These are phyloP conservation scores for Pseudogymnoascus sp. DNA, from an alignment of 2,329 filamentous ascomycete genomes.

Conservation along the genomic window DNA sequence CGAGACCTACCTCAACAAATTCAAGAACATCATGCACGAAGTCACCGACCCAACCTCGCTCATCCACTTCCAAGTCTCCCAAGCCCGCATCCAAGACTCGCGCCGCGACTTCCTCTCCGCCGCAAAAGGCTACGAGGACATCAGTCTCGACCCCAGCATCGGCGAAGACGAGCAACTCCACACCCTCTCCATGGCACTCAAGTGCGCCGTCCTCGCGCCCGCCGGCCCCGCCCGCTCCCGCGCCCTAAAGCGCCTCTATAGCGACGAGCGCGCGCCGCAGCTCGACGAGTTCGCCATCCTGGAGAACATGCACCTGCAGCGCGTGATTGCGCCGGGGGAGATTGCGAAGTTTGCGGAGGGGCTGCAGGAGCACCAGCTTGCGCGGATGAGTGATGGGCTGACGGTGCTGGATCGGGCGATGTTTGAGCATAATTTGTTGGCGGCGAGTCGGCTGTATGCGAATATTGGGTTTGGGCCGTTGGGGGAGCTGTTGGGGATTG, in stretches of 20 bases:
- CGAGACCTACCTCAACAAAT: conserved; percentile 83
- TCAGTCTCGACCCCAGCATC: conserved; percentile 71
- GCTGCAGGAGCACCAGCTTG: conserved; percentile 81
- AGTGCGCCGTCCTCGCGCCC: conserved; percentile 85
- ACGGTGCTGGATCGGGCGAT: conserved; percentile 92
- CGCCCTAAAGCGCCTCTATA: conserved; percentile 77
- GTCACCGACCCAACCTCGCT: conserved; percentile 67
- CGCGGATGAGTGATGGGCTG: conserved; percentile 79
- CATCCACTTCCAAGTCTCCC: conserved; percentile 82
- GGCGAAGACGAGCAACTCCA: conserved; percentile 75
- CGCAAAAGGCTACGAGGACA: conserved; percentile 77
- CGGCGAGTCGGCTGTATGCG: conserved; percentile 69
- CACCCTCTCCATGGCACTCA: conserved; percentile 79
- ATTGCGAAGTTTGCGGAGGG: conserved; percentile 77
- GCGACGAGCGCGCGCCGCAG: conserved; percentile 74
- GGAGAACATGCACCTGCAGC: conserved; percentile 95
- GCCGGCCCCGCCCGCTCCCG: conserved; percentile 80
- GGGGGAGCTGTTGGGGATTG: conserved; percentile 68
- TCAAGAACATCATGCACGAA: conserved; percentile 84
- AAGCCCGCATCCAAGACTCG: conserved; percentile 88
- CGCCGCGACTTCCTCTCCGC: conserved; percentile 85
- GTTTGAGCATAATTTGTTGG: conserved; percentile 91
- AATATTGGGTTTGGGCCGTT: conserved; percentile 73
- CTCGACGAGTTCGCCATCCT: conserved; percentile 80
- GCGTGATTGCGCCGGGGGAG: conserved; percentile 72